Evolutionary conservation across 768 basidiomycete genomes (phyloP).

Genomic region (Sarcodon sp.): DNA sequence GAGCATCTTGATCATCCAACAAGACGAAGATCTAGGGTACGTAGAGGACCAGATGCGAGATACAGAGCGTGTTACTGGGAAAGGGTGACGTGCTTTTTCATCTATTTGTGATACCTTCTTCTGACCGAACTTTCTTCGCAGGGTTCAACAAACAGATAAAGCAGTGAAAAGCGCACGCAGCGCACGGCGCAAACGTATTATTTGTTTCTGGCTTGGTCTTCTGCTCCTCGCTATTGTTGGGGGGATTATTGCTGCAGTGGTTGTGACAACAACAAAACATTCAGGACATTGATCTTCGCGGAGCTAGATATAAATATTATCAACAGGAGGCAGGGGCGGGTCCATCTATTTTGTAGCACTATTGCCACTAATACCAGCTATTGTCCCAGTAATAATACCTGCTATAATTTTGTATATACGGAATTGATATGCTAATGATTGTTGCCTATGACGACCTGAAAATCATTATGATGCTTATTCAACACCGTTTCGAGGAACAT

Average conservation of each 20-base stretch:
- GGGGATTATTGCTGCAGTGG: slow-evolving; percentile 38
- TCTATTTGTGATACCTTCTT: not conserved
- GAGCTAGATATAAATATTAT: too few species aligned
- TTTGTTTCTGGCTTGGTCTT: slow-evolving; percentile 61
- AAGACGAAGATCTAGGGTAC: slow-evolving; percentile 57
- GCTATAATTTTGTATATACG: too few species aligned
- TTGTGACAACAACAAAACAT: slow-evolving; percentile 6
- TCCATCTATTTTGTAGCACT: too few species aligned
- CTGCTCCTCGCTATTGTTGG: slow-evolving; percentile 44
- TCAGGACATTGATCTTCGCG: slow-evolving; percentile 4
- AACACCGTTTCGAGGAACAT: too few species aligned
- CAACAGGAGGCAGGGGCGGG: too few species aligned
- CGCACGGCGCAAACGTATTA: slow-evolving; percentile 77
- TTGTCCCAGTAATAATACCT: too few species aligned
- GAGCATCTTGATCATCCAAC: slow-evolving; percentile 66
- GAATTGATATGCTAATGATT: too few species aligned
- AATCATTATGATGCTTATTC: too few species aligned
- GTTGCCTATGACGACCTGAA: too few species aligned
- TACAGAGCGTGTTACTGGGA: slow-evolving; percentile 57
- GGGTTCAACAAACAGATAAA: slow-evolving; percentile 45
- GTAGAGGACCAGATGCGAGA: slow-evolving; percentile 51
- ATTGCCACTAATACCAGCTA: too few species aligned
- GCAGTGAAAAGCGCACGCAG: slow-evolving; percentile 58
- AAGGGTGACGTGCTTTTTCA: slow-evolving; percentile 32
- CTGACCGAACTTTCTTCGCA: slow-evolving; percentile 14